Evolutionary conservation across 257 asterid species (phyloP).

Genomic region (Forsythia suspensa): DNA sequence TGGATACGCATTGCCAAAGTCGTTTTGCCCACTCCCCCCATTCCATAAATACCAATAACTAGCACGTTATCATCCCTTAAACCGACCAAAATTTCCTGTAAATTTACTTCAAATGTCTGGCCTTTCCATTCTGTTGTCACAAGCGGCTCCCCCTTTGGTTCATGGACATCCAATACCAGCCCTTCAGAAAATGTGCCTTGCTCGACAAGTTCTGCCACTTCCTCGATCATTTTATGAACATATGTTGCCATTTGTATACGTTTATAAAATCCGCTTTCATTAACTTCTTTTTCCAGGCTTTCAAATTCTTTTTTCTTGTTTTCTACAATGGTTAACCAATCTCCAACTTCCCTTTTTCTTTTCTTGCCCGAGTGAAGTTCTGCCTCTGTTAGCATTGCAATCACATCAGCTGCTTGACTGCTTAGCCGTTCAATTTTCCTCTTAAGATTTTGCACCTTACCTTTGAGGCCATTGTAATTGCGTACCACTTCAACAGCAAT

Average conservation of each 20-base stretch:
- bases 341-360: constrained; percentile 28
- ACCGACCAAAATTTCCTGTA: constrained; percentile 22
- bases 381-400: constrained; percentile 17
- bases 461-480: constrained; percentile 15
- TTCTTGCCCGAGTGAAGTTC: constrained; percentile 17
- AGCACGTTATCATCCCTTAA: constrained; percentile 18
- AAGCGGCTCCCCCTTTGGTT: constrained; percentile 26
- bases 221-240: constrained; percentile 13
- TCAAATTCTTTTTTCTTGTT: constrained; percentile 13
- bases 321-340: constrained; percentile 14
- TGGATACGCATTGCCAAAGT: constrained; percentile 31
- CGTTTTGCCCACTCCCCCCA: constrained; percentile 35
- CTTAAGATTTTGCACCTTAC: constrained; percentile 13
- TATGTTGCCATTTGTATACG: constrained; percentile 13
- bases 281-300: constrained; percentile 16
- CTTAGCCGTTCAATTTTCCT: constrained; percentile 10
- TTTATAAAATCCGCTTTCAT: constrained; percentile 19
- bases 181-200: constrained; percentile 21
- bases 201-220: constrained; percentile 26
- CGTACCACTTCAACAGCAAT: constrained; percentile 17
- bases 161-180: constrained; percentile 21
- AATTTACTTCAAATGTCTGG: constrained; percentile 19
- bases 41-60: constrained; percentile 34
- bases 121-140: constrained; percentile 25
- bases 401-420: constrained; percentile 22